Conservation (phyloP, 2,329 filamentous ascomycete species). For the Botrytis porri region DNA sequence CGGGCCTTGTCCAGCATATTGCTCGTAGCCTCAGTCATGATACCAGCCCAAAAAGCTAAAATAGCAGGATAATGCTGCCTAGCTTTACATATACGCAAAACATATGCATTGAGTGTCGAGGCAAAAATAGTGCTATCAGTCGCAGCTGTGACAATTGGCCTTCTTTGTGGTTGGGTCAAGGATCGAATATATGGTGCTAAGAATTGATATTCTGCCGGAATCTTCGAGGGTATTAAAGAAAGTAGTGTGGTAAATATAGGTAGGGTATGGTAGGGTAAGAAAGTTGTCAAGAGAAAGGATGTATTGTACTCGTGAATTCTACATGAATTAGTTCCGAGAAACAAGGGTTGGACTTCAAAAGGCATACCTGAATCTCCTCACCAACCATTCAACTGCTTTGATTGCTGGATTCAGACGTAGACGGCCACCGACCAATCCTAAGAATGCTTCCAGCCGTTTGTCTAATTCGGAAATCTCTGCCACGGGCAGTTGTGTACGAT, state of each 20-base stretch:
- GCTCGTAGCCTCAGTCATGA: constrained; percentile 81
- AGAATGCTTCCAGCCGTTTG: constrained; percentile 72
- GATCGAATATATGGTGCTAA: constrained; percentile 82
- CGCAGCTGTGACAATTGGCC: constrained; percentile 79
- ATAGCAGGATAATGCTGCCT: constrained; percentile 74
- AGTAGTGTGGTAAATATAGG: constrained; percentile 82
- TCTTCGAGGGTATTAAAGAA: constrained; percentile 74
- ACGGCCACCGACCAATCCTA: constrained; percentile 73
- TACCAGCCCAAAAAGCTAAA: constrained; percentile 85
- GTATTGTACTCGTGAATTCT: constrained; percentile 94
- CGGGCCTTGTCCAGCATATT: constrained; percentile 74
- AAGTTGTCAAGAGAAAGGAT: constrained; percentile 71
- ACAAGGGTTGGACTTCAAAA: background rate
- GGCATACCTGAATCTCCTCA: constrained; percentile 79
- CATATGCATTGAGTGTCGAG: constrained; percentile 72
- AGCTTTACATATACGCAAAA: constrained; percentile 68
- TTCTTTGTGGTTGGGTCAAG: constrained; percentile 71
- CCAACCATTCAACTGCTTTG: constrained; percentile 91
- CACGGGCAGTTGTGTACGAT: constrained; percentile 78
- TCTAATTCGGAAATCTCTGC: constrained; percentile 81
- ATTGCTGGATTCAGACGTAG: constrained; percentile 82
- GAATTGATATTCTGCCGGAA: constrained; percentile 77
- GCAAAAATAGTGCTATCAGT: constrained; percentile 76
- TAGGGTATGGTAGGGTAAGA: constrained; percentile 87
- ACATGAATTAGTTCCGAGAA: constrained; percentile 14